phyloP scores from a whole-genome alignment of 495 filamentous ascomycete species.

The Annulohypoxylon bovei region DNA sequence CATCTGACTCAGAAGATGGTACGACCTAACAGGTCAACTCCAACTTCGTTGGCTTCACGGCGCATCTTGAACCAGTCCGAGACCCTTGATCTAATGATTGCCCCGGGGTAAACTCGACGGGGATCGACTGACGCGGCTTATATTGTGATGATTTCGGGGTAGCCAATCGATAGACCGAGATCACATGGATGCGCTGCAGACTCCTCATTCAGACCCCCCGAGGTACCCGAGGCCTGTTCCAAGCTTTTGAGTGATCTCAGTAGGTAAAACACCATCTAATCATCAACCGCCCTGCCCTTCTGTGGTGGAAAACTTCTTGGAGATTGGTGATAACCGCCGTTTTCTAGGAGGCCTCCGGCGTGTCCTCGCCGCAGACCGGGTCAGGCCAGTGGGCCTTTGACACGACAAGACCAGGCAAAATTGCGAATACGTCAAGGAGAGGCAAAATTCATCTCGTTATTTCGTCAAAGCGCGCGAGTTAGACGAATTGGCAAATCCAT shows the following conservation, averaged over 20 bases:
- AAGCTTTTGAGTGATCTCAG: background rate
- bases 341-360: slow-evolving; percentile 24
- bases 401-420: slow-evolving; percentile 24
- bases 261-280: slow-evolving; percentile 21
- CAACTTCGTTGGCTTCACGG: slow-evolving; percentile 1
- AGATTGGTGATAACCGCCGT: slow-evolving; percentile 5
- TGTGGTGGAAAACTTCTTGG: background rate
- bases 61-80: background rate
- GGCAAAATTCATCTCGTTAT: slow-evolving; percentile 21
- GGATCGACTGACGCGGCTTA: slow-evolving; percentile 18
- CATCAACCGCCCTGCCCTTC: background rate
- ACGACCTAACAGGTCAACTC: background rate
- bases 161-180: slow-evolving; percentile 17
- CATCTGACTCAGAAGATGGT: background rate
- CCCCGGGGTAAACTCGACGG: background rate
- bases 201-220: slow-evolving; percentile 1
- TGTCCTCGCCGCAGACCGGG: slow-evolving; percentile 31
- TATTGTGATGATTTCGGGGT: slow-evolving; percentile 3
- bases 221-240: background rate
- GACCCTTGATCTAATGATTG: slow-evolving; percentile 9
- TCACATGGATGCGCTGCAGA: slow-evolving; percentile 18
- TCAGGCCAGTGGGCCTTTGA: slow-evolving; percentile 35
- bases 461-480: background rate
- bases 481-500: slow-evolving; percentile 14
- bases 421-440: slow-evolving; percentile 24